Base-by-base conservation (phyloP, 495 filamentous ascomycete genomes). In the Astrothelium macrocarpum region DNA sequence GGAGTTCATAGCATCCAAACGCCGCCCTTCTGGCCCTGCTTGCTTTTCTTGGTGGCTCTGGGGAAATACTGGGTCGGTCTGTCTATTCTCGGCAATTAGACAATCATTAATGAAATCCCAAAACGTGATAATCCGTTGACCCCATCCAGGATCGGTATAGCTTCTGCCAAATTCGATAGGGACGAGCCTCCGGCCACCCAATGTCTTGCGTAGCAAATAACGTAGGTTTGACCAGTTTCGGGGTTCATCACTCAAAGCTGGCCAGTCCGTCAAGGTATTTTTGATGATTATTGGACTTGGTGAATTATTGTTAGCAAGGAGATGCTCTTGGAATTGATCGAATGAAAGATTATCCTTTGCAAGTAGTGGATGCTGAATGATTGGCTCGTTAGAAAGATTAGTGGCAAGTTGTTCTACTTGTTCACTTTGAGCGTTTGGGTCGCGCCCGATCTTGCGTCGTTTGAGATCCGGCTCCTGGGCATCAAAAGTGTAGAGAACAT, bases 81-180 rank as follows among this genome's bases (percentile, higher is more conserved):
- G 32, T 31, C 45, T 49, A 26, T 43, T 10, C 4, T 58, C 25
- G 0, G 66, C 61, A 29, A 78, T 68, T 62, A 92, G 77, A 67
- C 86, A 85, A 14, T 72, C 68, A n/a, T 77, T 68, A 36, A 95
- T 71, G 68, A 97, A 96, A 12, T 89, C 80, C 46, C 76, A 74
- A 64, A 97, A 95, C 2, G 84, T 74, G 14, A 97, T 81, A 36
- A 97, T 85, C 63, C 81, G 81, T 71, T 99, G 94, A 0, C 87
- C 85, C 94, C 95, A 99, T 16, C 79, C 85, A 25, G 82, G 83
- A 64, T 94, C 89, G 9, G 90, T 92, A 68, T 99, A 99, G 66
- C 85, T 90, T 58, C 89, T 78, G 7, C 94, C 94, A n/a, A 95
- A 71, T 71, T 99, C 94, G 16, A 97, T 80, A 0, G 94, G 94